Evolutionary conservation across 306 rosid genomes (phyloP).

Genomic region (Vigna mungo): DNA sequence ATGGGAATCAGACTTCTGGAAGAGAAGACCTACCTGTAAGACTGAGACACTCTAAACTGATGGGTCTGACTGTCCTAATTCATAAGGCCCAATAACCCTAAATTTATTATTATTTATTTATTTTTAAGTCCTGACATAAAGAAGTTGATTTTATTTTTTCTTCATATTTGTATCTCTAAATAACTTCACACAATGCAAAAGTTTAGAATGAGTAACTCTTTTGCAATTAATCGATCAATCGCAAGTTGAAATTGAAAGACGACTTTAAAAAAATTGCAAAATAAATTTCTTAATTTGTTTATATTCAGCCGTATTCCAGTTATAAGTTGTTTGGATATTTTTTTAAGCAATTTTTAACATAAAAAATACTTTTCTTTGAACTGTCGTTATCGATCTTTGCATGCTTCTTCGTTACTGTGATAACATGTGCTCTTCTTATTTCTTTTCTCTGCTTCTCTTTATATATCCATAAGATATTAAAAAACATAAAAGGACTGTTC

Average conservation of each 20-base stretch:
- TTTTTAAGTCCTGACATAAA: no score
- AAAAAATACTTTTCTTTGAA: background rate
- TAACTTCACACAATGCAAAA: background rate
- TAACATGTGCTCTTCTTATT: constrained; percentile 1
- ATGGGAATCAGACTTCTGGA: no score
- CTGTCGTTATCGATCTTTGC: constrained; percentile 30
- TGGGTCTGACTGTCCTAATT: no score
- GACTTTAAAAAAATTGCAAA: background rate
- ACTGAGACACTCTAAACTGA: no score
- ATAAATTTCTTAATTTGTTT: no score
- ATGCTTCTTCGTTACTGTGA: constrained; percentile 34
- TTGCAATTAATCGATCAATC: background rate
- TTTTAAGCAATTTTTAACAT: background rate
- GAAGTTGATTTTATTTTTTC: no score
- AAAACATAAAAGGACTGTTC: background rate
- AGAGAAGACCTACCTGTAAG: no score
- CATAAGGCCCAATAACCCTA: no score
- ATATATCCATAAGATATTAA: constrained; percentile 3
- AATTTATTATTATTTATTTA: no score
- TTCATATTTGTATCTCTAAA: no score
- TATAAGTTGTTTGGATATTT: background rate
- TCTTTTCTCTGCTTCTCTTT: constrained; percentile 9
- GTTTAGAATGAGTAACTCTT: background rate
- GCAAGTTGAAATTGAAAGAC: background rate
- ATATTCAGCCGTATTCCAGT: no score